Percentiles rank a stretch among this genome's conserved stretches.
These are phyloP conservation scores for Draba incana DNA, from an alignment of 345 rosid species.

Conservation along the genomic window DNA sequence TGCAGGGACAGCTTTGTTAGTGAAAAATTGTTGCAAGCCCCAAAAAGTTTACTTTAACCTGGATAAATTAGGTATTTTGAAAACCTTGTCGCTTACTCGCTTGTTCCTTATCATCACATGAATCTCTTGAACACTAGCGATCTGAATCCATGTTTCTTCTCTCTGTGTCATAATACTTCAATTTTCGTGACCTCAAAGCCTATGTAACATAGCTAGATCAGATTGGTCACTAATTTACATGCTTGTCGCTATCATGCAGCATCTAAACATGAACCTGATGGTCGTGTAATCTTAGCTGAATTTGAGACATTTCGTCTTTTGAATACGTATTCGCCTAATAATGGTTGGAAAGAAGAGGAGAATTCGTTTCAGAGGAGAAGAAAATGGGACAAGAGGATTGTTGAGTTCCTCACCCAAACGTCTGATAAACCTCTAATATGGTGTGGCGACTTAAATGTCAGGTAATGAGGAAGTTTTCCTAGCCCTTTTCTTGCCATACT, in stretches of 20 bases:
- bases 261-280: conserved; percentile 90
- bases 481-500: neutral
- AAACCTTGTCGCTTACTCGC: conserved; percentile 8
- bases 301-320: conserved; percentile 70
- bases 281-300: conserved; percentile 91
- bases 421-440: conserved; percentile 91
- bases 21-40: conserved; percentile 78
- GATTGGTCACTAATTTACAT: conserved; percentile 19
- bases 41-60: conserved; percentile 70
- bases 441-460: conserved; percentile 98
- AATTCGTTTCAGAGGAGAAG: conserved; percentile 90
- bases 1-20: conserved; percentile 93
- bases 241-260: conserved; percentile 43
- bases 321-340: conserved; percentile 93
- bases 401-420: conserved; percentile 63
- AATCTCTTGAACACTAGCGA: neutral
- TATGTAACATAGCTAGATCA: neutral
- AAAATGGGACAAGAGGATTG: conserved; percentile 91
- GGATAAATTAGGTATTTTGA: conserved; percentile 61
- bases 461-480: conserved; percentile 41
- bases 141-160: conserved; percentile 8
- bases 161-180: neutral
- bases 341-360: conserved; percentile 98
- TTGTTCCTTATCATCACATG: conserved; percentile 18
- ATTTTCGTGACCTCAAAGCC: conserved; percentile 12